These are phyloP conservation scores for Coemansia sp. DNA, from an alignment of 192 early-diverging fungal species.

Conservation along the genomic window DNA sequence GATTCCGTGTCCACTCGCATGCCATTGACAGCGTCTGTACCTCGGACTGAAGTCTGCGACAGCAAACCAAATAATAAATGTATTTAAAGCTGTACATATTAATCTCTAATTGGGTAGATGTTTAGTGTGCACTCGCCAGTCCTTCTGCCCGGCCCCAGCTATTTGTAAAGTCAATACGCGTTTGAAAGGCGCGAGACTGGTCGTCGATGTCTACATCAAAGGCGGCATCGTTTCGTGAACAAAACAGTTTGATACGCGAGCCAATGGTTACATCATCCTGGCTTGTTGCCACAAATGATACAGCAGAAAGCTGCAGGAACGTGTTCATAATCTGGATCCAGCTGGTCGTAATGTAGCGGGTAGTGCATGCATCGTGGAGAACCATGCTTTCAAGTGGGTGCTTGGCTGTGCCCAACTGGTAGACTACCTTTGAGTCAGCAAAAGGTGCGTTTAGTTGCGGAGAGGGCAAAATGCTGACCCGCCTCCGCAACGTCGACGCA, in stretches of 20 bases:
- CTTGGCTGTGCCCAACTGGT: slow-evolving; percentile 25
- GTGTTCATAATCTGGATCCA: slow-evolving; percentile 49
- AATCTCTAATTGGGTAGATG: background rate
- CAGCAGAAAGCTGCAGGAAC: slow-evolving; percentile 23
- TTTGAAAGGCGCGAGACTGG: slow-evolving; percentile 34
- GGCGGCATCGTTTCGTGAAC: slow-evolving; percentile 26
- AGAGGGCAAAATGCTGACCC: slow-evolving; percentile 19
- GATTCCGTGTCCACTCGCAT: background rate
- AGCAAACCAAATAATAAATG: background rate
- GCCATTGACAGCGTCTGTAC: background rate
- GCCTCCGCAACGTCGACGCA: slow-evolving; percentile 35
- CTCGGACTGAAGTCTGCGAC: background rate
- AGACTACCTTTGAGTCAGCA: slow-evolving; percentile 39
- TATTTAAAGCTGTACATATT: background rate
- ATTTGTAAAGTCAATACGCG: slow-evolving; percentile 43
- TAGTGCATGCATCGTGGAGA: slow-evolving; percentile 40
- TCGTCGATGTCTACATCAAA: slow-evolving; percentile 45
- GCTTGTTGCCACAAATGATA: slow-evolving; percentile 38
- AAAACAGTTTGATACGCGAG: slow-evolving; percentile 27
- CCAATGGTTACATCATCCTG: slow-evolving; percentile 29
- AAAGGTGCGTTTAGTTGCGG: slow-evolving; percentile 32
- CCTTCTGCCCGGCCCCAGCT: slow-evolving; percentile 32
- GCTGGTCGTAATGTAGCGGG: slow-evolving; percentile 41
- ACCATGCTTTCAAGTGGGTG: slow-evolving; percentile 44
- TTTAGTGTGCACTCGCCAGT: background rate